Percentiles rank a stretch among this genome's conserved stretches.
Conservation (phyloP, 495 filamentous ascomycete species). For the Patellaria atrata region DNA sequence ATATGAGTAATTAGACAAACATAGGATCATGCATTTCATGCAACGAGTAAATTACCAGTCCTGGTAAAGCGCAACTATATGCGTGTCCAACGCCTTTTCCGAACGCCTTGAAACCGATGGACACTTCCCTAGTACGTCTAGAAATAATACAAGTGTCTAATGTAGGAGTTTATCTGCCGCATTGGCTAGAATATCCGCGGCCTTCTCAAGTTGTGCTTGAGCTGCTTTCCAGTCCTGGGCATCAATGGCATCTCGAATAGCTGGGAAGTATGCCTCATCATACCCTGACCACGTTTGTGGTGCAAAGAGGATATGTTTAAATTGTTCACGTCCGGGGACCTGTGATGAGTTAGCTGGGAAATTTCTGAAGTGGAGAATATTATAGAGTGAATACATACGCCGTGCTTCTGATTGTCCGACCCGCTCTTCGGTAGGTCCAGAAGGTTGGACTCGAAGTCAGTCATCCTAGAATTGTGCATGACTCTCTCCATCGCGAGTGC, state of each 20-base stretch:
- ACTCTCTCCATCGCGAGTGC: conserved; percentile 47
- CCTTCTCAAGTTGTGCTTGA: conserved; percentile 54
- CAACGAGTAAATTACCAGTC: too few species aligned
- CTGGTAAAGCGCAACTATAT: too few species aligned
- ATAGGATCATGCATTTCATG: too few species aligned
- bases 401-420: conserved; percentile 34
- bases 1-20: too few species aligned
- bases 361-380: neutral
- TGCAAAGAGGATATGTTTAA: conserved; percentile 82
- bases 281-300: conserved; percentile 68
- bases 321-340: conserved; percentile 82
- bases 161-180: conserved; percentile 48
- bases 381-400: conserved; percentile 39
- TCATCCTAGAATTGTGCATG: conserved; percentile 43
- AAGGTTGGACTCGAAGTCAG: conserved; percentile 66
- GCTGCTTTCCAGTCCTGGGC: conserved; percentile 54
- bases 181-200: conserved; percentile 48
- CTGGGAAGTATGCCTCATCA: conserved; percentile 67
- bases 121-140: too few species aligned
- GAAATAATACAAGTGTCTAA: too few species aligned
- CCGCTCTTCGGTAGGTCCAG: conserved; percentile 47
- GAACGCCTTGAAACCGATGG: too few species aligned
- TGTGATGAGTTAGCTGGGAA: conserved; percentile 20
- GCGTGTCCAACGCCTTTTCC: too few species aligned
- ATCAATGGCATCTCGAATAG: conserved; percentile 67